Conservation (phyloP, 2,329 filamentous ascomycete species). For the Fusarium denticulatum region DNA sequence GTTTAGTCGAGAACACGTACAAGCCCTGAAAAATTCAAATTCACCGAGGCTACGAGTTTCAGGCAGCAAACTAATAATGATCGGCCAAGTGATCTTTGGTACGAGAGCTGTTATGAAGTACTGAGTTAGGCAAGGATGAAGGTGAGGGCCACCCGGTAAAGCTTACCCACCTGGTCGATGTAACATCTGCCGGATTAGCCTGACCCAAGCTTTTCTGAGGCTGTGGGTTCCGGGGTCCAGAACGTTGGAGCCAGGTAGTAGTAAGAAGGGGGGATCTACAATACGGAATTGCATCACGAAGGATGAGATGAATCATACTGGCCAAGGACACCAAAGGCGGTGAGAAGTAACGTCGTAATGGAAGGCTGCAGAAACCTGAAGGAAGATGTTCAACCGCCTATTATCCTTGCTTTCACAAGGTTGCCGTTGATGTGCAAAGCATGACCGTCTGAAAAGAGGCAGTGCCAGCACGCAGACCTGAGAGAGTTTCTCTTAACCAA, state of each 20-base stretch:
- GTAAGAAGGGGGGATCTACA: slow-evolving; percentile 1
- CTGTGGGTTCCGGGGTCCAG: neutral
- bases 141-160: neutral
- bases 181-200: neutral
- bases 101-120: neutral
- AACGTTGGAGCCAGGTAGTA: neutral
- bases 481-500: neutral
- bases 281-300: neutral
- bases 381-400: neutral
- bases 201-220: neutral
- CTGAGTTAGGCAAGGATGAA: neutral
- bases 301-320: neutral
- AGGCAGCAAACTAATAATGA: slow-evolving; percentile 1
- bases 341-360: neutral
- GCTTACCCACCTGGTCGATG: neutral
- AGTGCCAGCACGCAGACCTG: neutral
- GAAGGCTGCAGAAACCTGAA: neutral
- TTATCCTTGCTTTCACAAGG: neutral
- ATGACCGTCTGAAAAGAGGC: neutral
- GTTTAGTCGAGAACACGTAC: neutral
- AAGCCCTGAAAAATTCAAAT: neutral
- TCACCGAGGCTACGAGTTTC: slow-evolving; percentile 10
- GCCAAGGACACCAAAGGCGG: neutral
- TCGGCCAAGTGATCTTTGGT: neutral
- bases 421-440: neutral